Conservation (phyloP, 2,329 filamentous ascomycete genomes). For the Botrytis tulipae region DNA sequence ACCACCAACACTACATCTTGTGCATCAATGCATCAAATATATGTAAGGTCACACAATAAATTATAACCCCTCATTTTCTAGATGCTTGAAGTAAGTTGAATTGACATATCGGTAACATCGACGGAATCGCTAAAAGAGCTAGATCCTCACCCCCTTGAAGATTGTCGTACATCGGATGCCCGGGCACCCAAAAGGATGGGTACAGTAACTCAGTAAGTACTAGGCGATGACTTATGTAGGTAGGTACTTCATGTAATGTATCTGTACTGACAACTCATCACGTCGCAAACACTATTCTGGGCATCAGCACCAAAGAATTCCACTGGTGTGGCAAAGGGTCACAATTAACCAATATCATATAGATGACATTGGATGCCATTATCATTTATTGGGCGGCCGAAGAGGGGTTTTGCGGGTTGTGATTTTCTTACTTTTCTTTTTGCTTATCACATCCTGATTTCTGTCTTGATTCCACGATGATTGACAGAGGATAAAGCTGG, state of each 20-base stretch:
- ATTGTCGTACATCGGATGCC: not conserved
- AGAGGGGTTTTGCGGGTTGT: not conserved
- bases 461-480: not conserved
- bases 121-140: not conserved
- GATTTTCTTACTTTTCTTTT: not conserved
- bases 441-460: not conserved
- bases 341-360: not conserved
- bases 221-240: not conserved
- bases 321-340: not conserved
- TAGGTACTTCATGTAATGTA: not conserved
- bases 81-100: not conserved
- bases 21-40: conserved; percentile 1
- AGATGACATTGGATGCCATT: not conserved
- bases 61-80: conserved; percentile 1
- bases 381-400: not conserved
- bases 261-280: conserved; percentile 20
- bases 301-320: conserved; percentile 1
- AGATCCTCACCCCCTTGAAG: not conserved
- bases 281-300: conserved; percentile 12
- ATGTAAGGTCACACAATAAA: not conserved
- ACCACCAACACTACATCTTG: not conserved
- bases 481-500: conserved; percentile 1
- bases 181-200: conserved; percentile 7
- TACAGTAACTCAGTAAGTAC: not conserved
- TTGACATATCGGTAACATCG: not conserved